These are phyloP conservation scores for Musa balbisiana DNA, from an alignment of 202 grass and related monocot genomes.

Conservation along the genomic window DNA sequence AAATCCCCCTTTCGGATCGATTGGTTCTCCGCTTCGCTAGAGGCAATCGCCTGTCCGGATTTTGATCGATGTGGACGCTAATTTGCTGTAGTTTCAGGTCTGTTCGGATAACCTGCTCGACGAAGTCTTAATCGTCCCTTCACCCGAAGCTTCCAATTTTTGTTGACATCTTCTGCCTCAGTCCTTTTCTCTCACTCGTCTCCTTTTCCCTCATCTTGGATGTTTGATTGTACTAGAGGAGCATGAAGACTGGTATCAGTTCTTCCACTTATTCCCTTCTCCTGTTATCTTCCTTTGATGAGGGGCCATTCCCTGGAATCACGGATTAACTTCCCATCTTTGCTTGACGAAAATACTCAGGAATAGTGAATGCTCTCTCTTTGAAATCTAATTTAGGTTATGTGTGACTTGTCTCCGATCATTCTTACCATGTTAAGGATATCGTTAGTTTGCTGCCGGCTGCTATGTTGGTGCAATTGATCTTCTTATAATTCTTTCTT, in stretches of 20 bases:
- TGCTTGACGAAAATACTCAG: background rate
- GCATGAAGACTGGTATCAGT: background rate
- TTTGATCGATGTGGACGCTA: background rate
- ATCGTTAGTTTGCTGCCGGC: too few species aligned
- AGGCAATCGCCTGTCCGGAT: background rate
- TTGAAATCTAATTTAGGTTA: background rate
- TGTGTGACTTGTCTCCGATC: background rate
- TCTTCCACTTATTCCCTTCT: background rate
- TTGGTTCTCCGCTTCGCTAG: background rate
- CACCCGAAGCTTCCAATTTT: background rate
- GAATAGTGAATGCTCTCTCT: background rate
- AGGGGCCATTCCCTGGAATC: background rate
- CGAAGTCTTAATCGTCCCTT: background rate
- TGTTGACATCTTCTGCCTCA: background rate
- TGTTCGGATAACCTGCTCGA: background rate
- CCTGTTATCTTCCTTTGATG: background rate
- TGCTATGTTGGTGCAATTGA: background rate
- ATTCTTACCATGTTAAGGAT: background rate
- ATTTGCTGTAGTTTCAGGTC: background rate
- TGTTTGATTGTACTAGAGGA: background rate
- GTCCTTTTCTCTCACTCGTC: background rate
- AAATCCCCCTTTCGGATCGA: background rate
- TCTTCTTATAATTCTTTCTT: background rate
- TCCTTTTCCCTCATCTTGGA: background rate
- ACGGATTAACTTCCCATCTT: background rate